phyloP scores from a whole-genome alignment of 2,329 filamentous ascomycete genomes.

The Sphaerulina vaccinii region DNA sequence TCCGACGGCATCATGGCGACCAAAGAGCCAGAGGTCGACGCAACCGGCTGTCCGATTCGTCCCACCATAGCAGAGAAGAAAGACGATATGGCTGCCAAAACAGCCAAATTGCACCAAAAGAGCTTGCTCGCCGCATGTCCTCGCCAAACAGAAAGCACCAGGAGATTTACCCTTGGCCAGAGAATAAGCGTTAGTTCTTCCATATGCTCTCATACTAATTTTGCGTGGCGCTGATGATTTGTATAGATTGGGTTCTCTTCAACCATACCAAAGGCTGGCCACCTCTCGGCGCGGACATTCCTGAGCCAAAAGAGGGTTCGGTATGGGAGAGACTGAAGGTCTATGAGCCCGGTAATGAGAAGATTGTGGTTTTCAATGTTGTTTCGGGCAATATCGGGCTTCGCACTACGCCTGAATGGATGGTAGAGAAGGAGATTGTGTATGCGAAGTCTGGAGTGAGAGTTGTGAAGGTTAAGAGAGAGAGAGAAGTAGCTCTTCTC shows the following conservation, averaged over 20 bases:
- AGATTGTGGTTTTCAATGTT: conserved; percentile 28
- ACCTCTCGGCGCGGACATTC: background rate
- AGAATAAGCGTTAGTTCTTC: too few relatives aligned
- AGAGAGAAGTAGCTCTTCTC: background rate
- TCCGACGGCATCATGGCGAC: background rate
- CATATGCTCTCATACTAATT: background rate
- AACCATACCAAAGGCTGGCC: conserved; percentile 25
- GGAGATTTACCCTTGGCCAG: conserved; percentile 26
- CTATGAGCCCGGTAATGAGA: conserved; percentile 26
- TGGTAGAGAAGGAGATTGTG: conserved; percentile 20
- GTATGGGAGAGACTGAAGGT: conserved; percentile 13
- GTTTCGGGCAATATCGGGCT: conserved; percentile 19
- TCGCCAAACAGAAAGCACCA: conserved; percentile 28
- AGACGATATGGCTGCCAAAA: conserved; percentile 1
- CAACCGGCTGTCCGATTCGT: background rate
- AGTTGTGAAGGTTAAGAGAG: conserved; percentile 11
- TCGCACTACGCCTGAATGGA: conserved; percentile 15
- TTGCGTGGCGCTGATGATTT: background rate
- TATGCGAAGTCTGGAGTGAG: conserved; percentile 25
- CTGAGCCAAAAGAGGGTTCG: conserved; percentile 10
- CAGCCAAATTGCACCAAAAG: conserved; percentile 3
- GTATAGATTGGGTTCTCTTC: conserved; percentile 32
- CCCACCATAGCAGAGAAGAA: conserved; percentile 1
- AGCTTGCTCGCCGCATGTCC: background rate
- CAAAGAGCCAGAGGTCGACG: conserved; percentile 6